These are phyloP conservation scores for Lachnellula subtilissima DNA, from an alignment of 2,329 filamentous ascomycete species.

Conservation along the genomic window DNA sequence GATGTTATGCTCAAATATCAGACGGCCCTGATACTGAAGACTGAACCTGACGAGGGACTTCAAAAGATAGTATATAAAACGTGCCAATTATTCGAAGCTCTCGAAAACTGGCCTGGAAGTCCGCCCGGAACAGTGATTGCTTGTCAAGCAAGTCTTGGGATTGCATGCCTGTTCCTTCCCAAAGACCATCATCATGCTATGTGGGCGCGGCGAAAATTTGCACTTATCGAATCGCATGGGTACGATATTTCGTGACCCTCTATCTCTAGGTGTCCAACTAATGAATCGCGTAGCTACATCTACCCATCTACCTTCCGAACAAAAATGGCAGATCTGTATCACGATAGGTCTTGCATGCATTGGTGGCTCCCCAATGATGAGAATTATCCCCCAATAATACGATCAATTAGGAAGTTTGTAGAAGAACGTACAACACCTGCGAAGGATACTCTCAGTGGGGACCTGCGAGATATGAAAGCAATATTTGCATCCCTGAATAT, in stretches of 20 bases:
- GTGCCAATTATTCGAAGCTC: slow-evolving; percentile 74
- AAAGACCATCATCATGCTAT: slow-evolving; percentile 65
- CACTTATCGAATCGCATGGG: slow-evolving; percentile 73
- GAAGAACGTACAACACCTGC: slow-evolving; percentile 66
- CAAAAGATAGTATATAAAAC: slow-evolving; percentile 60
- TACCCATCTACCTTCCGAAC: slow-evolving; percentile 69
- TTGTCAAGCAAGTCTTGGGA: slow-evolving; percentile 70
- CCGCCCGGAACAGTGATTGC: slow-evolving; percentile 67
- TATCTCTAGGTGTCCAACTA: not conserved
- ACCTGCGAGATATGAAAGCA: slow-evolving; percentile 68
- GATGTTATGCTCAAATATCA: slow-evolving; percentile 78
- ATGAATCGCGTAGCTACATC: slow-evolving; percentile 63
- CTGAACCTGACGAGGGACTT: slow-evolving; percentile 48
- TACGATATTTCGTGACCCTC: slow-evolving; percentile 41
- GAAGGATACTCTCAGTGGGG: slow-evolving; percentile 54
- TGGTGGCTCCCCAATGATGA: slow-evolving; percentile 92
- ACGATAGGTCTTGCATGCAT: slow-evolving; percentile 62
- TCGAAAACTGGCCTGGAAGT: slow-evolving; percentile 66
- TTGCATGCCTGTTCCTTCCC: slow-evolving; percentile 75
- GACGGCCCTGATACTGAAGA: slow-evolving; percentile 51
- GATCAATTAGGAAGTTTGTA: slow-evolving; percentile 74
- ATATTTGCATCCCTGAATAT: slow-evolving; percentile 64
- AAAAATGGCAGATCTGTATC: slow-evolving; percentile 73
- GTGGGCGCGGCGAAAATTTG: slow-evolving; percentile 79
- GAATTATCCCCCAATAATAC: slow-evolving; percentile 67